Evolutionary conservation across 768 basidiomycete genomes (phyloP).

Genomic region (Astraeus odoratus): DNA sequence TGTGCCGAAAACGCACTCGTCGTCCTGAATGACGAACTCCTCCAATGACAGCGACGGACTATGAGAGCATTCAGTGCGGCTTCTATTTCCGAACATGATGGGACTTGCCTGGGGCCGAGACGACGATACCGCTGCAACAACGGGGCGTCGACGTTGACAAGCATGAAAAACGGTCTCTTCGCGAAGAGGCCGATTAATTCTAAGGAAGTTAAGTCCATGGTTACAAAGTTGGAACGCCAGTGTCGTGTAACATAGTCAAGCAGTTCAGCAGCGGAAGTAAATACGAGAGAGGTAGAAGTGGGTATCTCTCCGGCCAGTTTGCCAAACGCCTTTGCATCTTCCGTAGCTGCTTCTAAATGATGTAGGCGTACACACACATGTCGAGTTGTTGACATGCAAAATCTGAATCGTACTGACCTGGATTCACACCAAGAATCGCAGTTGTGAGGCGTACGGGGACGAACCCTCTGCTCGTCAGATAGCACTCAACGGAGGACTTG

Average conservation of each 20-base stretch:
- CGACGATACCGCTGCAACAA: slow-evolving; percentile 61
- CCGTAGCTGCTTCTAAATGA: neutral
- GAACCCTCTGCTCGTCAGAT: slow-evolving; percentile 56
- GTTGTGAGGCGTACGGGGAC: slow-evolving; percentile 36
- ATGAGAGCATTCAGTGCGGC: slow-evolving; percentile 6
- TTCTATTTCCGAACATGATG: neutral
- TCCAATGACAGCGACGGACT: slow-evolving; percentile 44
- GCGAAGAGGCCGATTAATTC: slow-evolving; percentile 60
- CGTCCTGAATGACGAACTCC: slow-evolving; percentile 69
- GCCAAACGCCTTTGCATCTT: too few relatives aligned
- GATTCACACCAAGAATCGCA: slow-evolving; percentile 16
- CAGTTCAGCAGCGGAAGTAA: slow-evolving; percentile 44
- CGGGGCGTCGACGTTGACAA: slow-evolving; percentile 81
- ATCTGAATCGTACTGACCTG: too few relatives aligned
- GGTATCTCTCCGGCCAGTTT: too few relatives aligned
- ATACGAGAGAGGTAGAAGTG: slow-evolving; percentile 23
- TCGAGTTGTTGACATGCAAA: neutral
- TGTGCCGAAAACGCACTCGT: slow-evolving; percentile 57
- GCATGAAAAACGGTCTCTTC: slow-evolving; percentile 86
- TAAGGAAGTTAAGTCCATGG: slow-evolving; percentile 55
- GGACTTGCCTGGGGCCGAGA: slow-evolving; percentile 38
- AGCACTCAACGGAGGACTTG: slow-evolving; percentile 52
- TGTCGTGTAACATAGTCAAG: slow-evolving; percentile 72
- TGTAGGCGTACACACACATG: neutral
- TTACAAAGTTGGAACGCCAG: slow-evolving; percentile 81